Evolutionary conservation across 176 grass and related monocot species (phyloP), one percentile per base, ranked within the genome.

Genomic region (Aegilops sharonensis): DNA sequence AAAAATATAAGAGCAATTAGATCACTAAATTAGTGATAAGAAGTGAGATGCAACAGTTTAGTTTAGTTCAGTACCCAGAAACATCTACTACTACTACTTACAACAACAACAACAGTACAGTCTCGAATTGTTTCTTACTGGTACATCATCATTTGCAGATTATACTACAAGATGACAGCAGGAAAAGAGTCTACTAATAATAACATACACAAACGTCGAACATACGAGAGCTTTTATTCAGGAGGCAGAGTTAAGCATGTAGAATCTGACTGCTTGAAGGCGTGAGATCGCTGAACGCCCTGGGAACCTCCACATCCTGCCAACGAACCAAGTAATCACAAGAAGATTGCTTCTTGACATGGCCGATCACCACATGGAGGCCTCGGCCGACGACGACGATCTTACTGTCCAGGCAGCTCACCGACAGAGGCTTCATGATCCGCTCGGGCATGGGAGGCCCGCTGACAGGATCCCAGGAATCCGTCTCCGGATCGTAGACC

Each of bases 181-280:
- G 42, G 47, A 78, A 78, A 78, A 42, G 13, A 75, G 10, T 12
- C 7, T 68, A 79, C 8, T 62, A 11, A 18, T 67, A 76, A 74
- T 3, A 80, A 64, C 36, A 75, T 5, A 81, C 50, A 54, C 1
- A 18, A 18, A 20, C 18, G 8, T 15, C 14, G 2, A 56, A 20
- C 52, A 8, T 27, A 27, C 27, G 40, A 72, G 4, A 29, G 50
- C 21, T 81, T 35, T 54, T 18, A 54, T 54, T 54, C 1, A 1
- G 6, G 6, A 9, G 17, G 77, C 18, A 65, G 14, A 54, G 2
- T 17, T 84, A 99, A 37, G 92, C 97, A 90, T 96, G 89, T 77
- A 99, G 68, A 87, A 99, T 89, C 80, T 93, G 97, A 50, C 89
- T 83, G 76, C 90, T 99, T 40, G 97, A 99, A 60, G 94, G 97